Evolutionary conservation across 192 early-diverging fungal species (phyloP).

Genomic region (Jimgerdemannia lactiflua): DNA sequence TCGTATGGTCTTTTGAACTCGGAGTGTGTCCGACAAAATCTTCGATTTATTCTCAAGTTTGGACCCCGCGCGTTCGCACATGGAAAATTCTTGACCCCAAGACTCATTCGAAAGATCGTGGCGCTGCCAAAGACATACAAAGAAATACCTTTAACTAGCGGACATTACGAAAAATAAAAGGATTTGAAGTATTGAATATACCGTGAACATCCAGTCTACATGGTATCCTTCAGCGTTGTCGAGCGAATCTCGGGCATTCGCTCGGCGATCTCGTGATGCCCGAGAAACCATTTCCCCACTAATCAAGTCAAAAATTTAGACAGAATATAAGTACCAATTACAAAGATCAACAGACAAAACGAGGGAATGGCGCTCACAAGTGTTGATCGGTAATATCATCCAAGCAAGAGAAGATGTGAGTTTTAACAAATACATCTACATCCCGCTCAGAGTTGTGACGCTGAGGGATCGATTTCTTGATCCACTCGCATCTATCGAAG

Average conservation of each 20-base stretch:
- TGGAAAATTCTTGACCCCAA: conserved; percentile 18
- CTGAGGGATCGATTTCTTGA: conserved; percentile 10
- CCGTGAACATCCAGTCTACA: conserved; percentile 17
- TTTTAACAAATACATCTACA: conserved; percentile 17
- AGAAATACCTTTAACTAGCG: conserved; percentile 8
- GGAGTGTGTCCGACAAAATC: conserved; percentile 10
- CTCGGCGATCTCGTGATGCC: conserved; percentile 9
- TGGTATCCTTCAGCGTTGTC: conserved; percentile 13
- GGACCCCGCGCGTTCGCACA: conserved; percentile 13
- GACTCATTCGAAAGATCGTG: conserved; percentile 10
- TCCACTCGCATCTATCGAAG: conserved; percentile 12
- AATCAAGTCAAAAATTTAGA: conserved; percentile 13
- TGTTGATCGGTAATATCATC: conserved; percentile 16
- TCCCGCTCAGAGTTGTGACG: conserved; percentile 17
- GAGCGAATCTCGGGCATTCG: conserved; percentile 6
- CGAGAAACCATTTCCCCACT: conserved; percentile 5
- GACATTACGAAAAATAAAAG: conserved; percentile 3
- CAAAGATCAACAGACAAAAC: conserved; percentile 1
- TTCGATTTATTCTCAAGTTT: conserved; percentile 9
- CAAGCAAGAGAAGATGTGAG: conserved; percentile 15
- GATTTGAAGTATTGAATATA: conserved; percentile 11
- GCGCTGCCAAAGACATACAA: conserved; percentile 5
- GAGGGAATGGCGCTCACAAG: conserved; percentile 9
- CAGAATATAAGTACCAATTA: conserved; percentile 12
- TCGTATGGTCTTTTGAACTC: conserved; percentile 14